Evolutionary conservation across 352 stramenopile species (phyloP), one percentile per base, ranked within the genome.

Genomic region (Phytophthora fragariaefolia): DNA sequence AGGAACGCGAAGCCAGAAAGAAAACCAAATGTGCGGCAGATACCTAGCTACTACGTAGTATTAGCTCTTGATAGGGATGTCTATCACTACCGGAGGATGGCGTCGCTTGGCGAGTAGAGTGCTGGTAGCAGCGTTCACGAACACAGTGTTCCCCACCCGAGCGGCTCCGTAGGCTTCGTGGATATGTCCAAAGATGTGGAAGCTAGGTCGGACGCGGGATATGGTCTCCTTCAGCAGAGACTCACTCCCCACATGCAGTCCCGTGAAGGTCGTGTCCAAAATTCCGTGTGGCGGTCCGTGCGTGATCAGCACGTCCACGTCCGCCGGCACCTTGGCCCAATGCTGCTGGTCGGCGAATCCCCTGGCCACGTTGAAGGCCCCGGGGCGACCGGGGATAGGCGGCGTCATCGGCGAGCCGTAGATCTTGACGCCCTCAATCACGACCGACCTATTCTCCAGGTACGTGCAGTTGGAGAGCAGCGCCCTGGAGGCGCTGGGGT

Each of bases 101-200:
- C 68, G 69, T 8, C 82, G 83, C 6, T 76, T 79, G 17, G 82
- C 75, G 0, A 86, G 62, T 52, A 94, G 63, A 27, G 82, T 95
- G 63, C 66, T 95, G 6, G 75, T 97, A 7, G 90, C 79, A 34
- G 89, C 90, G 67, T 98, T 98, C 52, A 98, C 80, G 56, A 93
- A 98, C 6, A 93, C 73, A 0, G 92, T 98, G 3, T 64, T 67
- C 10, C 87, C 91, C 60, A 97, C 73, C 17, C 72, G 85, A 18
- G 80, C 82, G 20, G 82, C 77, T 63, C 93, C 93, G 51, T 93
- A 95, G 12, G 77, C 85, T 73, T 98, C 89, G 65, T 98, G 93
- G 62, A 98, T 97, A 73, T 98, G 93, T 30, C 92, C 93, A 71
- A 97, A 98, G 4, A 98, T 65, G 67, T 97, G 87, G 48, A 97